These are phyloP conservation scores for Stramenopiles sp. DNA, from an alignment of 352 stramenopile genomes.

Conservation along the genomic window DNA sequence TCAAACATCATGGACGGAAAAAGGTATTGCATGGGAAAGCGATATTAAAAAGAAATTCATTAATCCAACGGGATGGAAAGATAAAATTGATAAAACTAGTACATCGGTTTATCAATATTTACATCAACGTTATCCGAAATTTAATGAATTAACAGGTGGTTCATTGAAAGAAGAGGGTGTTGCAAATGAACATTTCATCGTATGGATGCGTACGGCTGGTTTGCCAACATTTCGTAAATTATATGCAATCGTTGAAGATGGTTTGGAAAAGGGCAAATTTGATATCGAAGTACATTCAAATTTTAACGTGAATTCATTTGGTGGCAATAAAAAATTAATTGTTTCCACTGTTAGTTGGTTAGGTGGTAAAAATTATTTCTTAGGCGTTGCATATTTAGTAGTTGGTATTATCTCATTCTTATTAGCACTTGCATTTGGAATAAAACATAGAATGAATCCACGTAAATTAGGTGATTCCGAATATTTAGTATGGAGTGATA, in stretches of 20 bases:
- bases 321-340: slow-evolving; percentile 85
- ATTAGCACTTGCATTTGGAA: slow-evolving; percentile 77
- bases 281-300: slow-evolving; percentile 67
- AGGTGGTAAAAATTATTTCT: slow-evolving; percentile 82
- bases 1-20: slow-evolving; percentile 30
- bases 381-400: slow-evolving; percentile 83
- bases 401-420: slow-evolving; percentile 77
- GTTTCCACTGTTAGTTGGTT: slow-evolving; percentile 86
- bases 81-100: background rate
- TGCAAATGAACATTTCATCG: slow-evolving; percentile 97
- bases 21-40: slow-evolving; percentile 84
- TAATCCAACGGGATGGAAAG: slow-evolving; percentile 39
- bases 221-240: slow-evolving; percentile 97
- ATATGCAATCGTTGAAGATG: slow-evolving; percentile 89
- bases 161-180: slow-evolving; percentile 45
- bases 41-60: slow-evolving; percentile 85
- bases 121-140: background rate
- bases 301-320: slow-evolving; percentile 81
- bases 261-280: slow-evolving; percentile 14
- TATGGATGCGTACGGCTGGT: slow-evolving; percentile 96
- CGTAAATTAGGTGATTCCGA: slow-evolving; percentile 76
- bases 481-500: slow-evolving; percentile 89
- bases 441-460: slow-evolving; percentile 80
- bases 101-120: background rate
- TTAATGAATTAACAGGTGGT: slow-evolving; percentile 5